Base-by-base conservation (phyloP, 2,329 filamentous ascomycete species). In the Rutstroemia sp. region DNA sequence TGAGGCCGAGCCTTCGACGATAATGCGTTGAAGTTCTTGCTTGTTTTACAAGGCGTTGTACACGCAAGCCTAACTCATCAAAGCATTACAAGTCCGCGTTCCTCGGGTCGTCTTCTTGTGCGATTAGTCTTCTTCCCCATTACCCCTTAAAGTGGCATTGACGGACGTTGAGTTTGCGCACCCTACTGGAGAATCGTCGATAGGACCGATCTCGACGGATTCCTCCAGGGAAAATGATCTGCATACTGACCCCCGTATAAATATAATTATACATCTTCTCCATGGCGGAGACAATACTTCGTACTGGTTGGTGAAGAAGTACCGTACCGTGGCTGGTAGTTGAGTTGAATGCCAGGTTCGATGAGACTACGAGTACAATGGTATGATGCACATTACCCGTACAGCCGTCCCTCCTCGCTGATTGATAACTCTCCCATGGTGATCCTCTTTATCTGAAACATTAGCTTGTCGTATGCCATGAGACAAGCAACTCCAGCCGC, bases 11-110 rank as follows among this genome's bases (percentile, higher is more conserved):
- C 51, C 27, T 42, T 41, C 8, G 2, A 48, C 23, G 37, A 23
- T 42, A 54, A 54, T 48, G 51, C 51, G 48, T 54, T 54, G 44
- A 54, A 41, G 39, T 16, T 49, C 30, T 34, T 34, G n/a, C 44
- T 54, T 54, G 51, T 54, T 54, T 54, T 41, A 39, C 48, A 48
- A 48, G 21, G 21, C 4, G 23, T n/a, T 48, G 16, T 41, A 41
- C 39, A 16, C 10, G 44, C 51, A 54, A 30, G 44, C 51, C 21
- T 4, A 25, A 48, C 42, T 21, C 23, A 21, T 37, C 46, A n/a
- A 48, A 48, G 37, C 30, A 39, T 19, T n/a, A 38, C 34, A 30
- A 30, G 39, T 14, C 7, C 17, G 39, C 17, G 17, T n/a, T n/a
- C 5, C 6, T 41, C 39, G 39, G 39, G 16, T 41, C 27, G 27